A percentile compares a stretch with the other conserved stretches of the same genome.
These are phyloP conservation scores for Yamadazyma conglobata DNA, from an alignment of 1,139 yeast species.

Conservation along the genomic window DNA sequence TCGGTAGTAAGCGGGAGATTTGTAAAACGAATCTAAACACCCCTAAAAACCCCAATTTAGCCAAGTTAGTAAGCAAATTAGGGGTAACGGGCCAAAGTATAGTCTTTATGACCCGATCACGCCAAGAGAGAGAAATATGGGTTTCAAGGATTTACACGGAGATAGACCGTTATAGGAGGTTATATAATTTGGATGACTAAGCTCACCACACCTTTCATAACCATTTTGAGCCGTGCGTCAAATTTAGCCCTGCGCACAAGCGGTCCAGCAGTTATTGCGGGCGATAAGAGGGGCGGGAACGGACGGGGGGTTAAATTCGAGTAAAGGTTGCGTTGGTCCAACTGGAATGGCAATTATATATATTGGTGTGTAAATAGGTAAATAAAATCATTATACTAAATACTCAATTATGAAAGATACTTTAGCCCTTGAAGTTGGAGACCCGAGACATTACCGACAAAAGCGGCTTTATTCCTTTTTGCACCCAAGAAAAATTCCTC, in stretches of 20 bases:
- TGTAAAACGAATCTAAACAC: conserved; percentile 32
- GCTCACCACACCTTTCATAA: too few relatives aligned
- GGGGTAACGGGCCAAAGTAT: conserved; percentile 69
- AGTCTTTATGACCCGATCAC: conserved; percentile 75
- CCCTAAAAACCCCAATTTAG: conserved; percentile 38
- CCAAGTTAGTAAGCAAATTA: conserved; percentile 46
- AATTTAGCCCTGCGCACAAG: too few relatives aligned
- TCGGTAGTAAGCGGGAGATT: conserved; percentile 59
- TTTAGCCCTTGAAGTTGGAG: background rate
- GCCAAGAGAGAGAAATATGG: conserved; percentile 86
- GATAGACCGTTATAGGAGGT: conserved; percentile 49
- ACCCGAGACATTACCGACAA: conserved; percentile 5
- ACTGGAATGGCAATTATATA: too few relatives aligned
- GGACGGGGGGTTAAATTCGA: too few relatives aligned
- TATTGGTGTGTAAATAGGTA: too few relatives aligned
- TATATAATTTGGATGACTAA: conserved; percentile 5
- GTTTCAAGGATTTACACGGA: conserved; percentile 61
- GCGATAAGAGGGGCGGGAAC: too few relatives aligned
- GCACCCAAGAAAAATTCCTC: conserved; percentile 37
- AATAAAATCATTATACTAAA: too few relatives aligned
- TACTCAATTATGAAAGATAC: conserved; percentile 1
- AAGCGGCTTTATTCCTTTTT: conserved; percentile 14
- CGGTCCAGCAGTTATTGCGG: too few relatives aligned
- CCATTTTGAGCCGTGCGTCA: too few relatives aligned
- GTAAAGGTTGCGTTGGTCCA: too few relatives aligned